These are phyloP conservation scores for Discostella pseudostelligera DNA, from an alignment of 108 stramenopile species.

Conservation along the genomic window DNA sequence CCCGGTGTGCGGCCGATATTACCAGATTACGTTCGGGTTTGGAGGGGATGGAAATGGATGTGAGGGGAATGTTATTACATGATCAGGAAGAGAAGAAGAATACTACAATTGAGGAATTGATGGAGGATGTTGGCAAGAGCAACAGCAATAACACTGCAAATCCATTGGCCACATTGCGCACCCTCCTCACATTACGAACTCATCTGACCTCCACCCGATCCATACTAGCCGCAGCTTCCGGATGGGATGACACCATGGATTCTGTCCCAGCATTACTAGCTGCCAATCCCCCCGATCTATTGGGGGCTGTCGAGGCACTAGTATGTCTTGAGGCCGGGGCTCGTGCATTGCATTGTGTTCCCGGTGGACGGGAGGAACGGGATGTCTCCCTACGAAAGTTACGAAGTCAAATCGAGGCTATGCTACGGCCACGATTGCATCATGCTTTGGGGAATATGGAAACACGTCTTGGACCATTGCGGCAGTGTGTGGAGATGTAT, in stretches of 20 bases:
- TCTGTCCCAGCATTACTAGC: conserved; percentile 58
- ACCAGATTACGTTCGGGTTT: conserved; percentile 62
- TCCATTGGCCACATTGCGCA: conserved; percentile 49
- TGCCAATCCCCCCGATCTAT: not conserved
- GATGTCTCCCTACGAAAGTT: conserved; percentile 50
- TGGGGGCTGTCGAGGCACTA: conserved; percentile 65
- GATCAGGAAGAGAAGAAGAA: not conserved
- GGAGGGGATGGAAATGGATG: conserved; percentile 69
- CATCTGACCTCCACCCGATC: conserved; percentile 62
- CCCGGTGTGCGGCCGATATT: conserved; percentile 81
- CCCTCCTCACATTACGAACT: conserved; percentile 70
- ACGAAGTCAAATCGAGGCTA: conserved; percentile 59
- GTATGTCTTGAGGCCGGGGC: conserved; percentile 63
- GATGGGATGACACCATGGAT: conserved; percentile 72
- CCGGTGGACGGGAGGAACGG: conserved; percentile 59
- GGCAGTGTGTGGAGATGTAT: conserved; percentile 78
- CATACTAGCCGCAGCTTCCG: conserved; percentile 73
- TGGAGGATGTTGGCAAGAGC: too few species aligned
- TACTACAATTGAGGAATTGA: not conserved
- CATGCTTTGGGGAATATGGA: conserved; percentile 76
- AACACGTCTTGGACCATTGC: conserved; percentile 70
- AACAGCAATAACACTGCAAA: conserved; percentile 18
- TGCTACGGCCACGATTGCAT: conserved; percentile 71
- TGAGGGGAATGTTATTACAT: conserved; percentile 50
- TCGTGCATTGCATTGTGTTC: conserved; percentile 72